Base-by-base conservation (phyloP, 176 grass and related monocot genomes). In the Cenchrus americanus region DNA sequence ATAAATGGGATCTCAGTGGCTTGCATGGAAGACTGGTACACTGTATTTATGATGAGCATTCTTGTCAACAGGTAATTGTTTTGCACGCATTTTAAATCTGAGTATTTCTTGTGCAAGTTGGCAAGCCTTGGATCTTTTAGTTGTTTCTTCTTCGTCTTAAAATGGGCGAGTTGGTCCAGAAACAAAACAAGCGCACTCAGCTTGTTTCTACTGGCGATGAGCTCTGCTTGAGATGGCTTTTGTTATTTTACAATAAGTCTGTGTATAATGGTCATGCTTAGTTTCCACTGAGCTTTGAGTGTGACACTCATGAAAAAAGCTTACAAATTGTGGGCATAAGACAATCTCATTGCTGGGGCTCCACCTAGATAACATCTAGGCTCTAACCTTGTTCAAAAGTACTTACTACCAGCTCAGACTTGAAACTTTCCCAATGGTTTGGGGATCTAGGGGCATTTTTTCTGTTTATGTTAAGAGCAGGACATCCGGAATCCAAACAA, bases 21-120 rank as follows among this genome's bases (percentile, higher is more conserved):
- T 62, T 79, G 34, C 68, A 40, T 63, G 46, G 69, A 84, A 87
- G 80, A 80, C 34, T 69, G 75, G 52, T 62, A 69, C 75, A 61
- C 46, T 76, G 8, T 68, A 50, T 80, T 78, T 74, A 73, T 0
- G 27, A 67, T 90, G 76, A 89, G 76, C 61, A 43, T 72, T 79
- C 17, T 83, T 47, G 69, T 72, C 53, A 71, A 72, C 75, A 73
- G 52, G 49, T 73, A 87, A 87, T 50, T 32, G 18, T 85, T 50
- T 71, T 85, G 65, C 41, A 24, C 61, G 61, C 87, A 73, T 84
- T 73, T 75, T 75, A 14, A 42, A 84, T 68, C 58, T 75, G 21
- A 54, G 30, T 74, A 84, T 79, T 67, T 80, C 26, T 49, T 49
- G 21, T 85, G 75, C 59, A 79, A 59, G 77, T 58, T 85, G 62